These are phyloP conservation scores for Raphanus hybrid DNA, from an alignment of 441 rosid genomes.

Conservation along the genomic window DNA sequence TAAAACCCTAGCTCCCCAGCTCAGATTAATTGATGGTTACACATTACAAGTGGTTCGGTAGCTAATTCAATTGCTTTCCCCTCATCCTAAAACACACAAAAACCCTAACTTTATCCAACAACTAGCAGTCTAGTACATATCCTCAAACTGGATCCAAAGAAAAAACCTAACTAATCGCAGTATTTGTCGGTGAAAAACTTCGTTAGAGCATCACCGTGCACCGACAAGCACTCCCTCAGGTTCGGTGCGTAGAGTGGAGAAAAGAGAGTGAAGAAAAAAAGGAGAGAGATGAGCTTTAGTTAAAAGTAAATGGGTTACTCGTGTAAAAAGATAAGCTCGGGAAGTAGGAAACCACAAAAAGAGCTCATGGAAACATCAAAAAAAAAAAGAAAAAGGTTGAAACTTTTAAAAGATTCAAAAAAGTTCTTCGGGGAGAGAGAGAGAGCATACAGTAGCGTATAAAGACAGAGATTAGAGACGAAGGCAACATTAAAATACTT, in stretches of 20 bases:
- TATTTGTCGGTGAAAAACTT: constrained; percentile 23
- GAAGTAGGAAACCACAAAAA: constrained; percentile 31
- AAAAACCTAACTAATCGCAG: not conserved
- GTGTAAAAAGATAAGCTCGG: constrained; percentile 33
- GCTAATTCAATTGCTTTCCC: constrained; percentile 5
- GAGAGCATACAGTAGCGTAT: constrained; percentile 21
- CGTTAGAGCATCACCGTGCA: constrained; percentile 19
- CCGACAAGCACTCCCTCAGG: constrained; percentile 32
- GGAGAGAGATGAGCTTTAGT: constrained; percentile 29
- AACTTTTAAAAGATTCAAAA: constrained; percentile 35
- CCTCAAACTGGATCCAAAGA: constrained; percentile 6
- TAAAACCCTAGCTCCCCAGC: not conserved
- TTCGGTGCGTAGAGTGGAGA: constrained; percentile 10
- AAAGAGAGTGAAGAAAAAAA: constrained; percentile 27
- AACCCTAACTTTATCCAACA: constrained; percentile 31
- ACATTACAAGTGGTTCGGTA: not conserved
- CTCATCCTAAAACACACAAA: constrained; percentile 14
- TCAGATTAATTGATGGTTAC: not conserved
- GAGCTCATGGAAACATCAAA: constrained; percentile 5
- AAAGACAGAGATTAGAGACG: constrained; percentile 43
- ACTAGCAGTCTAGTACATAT: constrained; percentile 10
- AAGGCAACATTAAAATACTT: constrained; percentile 32
- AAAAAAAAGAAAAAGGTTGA: not conserved
- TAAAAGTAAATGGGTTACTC: constrained; percentile 18
- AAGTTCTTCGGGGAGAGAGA: constrained; percentile 29